These are phyloP conservation scores for Suillus subaureus DNA, from an alignment of 768 basidiomycete genomes.

Conservation along the genomic window DNA sequence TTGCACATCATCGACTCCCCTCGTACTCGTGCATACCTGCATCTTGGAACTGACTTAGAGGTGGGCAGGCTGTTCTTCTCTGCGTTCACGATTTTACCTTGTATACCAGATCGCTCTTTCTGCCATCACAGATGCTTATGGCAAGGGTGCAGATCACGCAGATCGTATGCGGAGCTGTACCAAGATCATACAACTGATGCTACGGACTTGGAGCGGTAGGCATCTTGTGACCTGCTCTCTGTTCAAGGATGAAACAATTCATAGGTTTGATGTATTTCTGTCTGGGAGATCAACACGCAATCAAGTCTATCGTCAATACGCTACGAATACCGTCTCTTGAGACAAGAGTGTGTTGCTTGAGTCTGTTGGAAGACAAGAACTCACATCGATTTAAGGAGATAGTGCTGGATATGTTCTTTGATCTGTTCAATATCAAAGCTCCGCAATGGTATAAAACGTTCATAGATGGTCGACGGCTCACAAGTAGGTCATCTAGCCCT, in stretches of 20 bases:
- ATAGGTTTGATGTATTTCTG: constrained; percentile 92
- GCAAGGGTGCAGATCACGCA: constrained; percentile 74
- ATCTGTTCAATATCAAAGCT: constrained; percentile 86
- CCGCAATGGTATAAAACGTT: constrained; percentile 94
- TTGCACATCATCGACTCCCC: constrained; percentile 86
- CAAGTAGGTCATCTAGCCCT: constrained; percentile 55
- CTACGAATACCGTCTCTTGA: constrained; percentile 87
- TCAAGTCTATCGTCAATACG: constrained; percentile 82
- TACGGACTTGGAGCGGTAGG: constrained; percentile 94
- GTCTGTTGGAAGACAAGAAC: constrained; percentile 2
- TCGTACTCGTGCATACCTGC: constrained; percentile 72
- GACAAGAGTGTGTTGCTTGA: constrained; percentile 57
- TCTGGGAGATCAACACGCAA: constrained; percentile 84
- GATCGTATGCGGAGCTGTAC: constrained; percentile 80
- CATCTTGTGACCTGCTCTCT: constrained; percentile 11
- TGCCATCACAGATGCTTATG: constrained; percentile 91
- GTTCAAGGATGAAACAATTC: constrained; percentile 12
- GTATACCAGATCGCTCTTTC: constrained; percentile 73
- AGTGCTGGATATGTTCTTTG: constrained; percentile 92
- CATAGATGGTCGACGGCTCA: constrained; percentile 84
- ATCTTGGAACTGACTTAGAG: constrained; percentile 88
- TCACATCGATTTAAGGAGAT: constrained; percentile 67
- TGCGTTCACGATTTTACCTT: not conserved
- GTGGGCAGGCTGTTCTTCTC: constrained; percentile 40
- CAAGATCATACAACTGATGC: constrained; percentile 77